phyloP scores from a whole-genome alignment of 306 rosid species.

The Acacia confusa region DNA sequence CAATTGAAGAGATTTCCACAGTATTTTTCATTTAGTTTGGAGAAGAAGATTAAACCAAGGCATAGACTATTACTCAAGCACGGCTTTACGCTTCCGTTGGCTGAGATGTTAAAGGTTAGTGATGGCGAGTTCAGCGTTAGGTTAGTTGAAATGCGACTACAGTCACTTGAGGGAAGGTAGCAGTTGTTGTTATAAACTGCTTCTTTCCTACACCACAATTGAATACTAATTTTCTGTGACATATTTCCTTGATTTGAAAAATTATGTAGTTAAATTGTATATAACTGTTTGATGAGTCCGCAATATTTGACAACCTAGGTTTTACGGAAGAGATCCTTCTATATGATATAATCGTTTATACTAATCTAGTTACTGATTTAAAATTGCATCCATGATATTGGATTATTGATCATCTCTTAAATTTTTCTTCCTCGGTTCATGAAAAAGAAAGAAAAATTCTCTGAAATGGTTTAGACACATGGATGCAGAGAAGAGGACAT shows the following conservation, averaged over 20 bases:
- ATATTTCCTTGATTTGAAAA: not conserved
- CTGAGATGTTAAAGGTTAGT: slow-evolving; percentile 59
- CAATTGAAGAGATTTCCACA: slow-evolving; percentile 75
- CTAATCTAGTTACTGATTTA: not conserved
- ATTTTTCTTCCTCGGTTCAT: not conserved
- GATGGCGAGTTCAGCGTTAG: slow-evolving; percentile 62
- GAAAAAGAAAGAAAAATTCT: not conserved
- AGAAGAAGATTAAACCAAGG: slow-evolving; percentile 65
- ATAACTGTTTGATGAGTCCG: slow-evolving; percentile 8
- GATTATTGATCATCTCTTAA: not conserved
- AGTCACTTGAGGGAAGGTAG: slow-evolving; percentile 26
- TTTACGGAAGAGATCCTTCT: not conserved
- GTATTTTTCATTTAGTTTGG: slow-evolving; percentile 82
- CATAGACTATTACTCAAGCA: slow-evolving; percentile 46
- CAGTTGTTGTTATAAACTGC: slow-evolving; percentile 12
- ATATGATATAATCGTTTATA: not conserved
- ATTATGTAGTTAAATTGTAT: not conserved
- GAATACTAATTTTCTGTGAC: slow-evolving; percentile 16
- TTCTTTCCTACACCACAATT: slow-evolving; percentile 1
- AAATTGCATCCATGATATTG: not conserved
- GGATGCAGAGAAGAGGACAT: not conserved
- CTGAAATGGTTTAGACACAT: not conserved
- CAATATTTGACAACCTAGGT: not conserved
- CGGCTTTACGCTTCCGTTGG: slow-evolving; percentile 54
- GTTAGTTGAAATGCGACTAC: slow-evolving; percentile 53